phyloP scores from a whole-genome alignment of 306 rosid genomes.

The Quercus robur region DNA sequence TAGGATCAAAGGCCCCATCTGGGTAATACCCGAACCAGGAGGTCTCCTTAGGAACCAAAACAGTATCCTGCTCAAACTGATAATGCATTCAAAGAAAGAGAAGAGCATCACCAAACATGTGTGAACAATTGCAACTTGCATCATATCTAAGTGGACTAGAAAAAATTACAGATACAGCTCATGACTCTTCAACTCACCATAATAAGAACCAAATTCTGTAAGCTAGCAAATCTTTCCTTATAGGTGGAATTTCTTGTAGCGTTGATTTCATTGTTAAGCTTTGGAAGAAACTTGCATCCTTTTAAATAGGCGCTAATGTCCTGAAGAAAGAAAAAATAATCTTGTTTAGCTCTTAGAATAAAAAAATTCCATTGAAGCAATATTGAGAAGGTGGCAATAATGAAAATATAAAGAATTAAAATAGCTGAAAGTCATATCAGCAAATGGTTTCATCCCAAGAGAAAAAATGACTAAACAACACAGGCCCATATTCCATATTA shows the following conservation, averaged over 20 bases:
- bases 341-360: not conserved
- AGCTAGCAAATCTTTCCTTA: conserved; percentile 68
- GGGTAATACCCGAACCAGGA: conserved; percentile 77
- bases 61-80: conserved; percentile 58
- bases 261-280: conserved; percentile 68
- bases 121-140: not conserved
- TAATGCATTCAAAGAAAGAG: conserved; percentile 6
- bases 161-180: conserved; percentile 12
- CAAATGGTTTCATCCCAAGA: not conserved
- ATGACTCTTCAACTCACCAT: conserved; percentile 58
- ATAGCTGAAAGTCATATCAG: not conserved
- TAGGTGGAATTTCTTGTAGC: conserved; percentile 51
- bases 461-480: conserved; percentile 1
- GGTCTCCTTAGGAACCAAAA: conserved; percentile 68
- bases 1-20: conserved; percentile 50
- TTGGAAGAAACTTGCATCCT: conserved; percentile 78
- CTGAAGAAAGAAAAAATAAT: conserved; percentile 34
- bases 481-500: not conserved
- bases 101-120: not conserved
- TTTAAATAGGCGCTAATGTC: conserved; percentile 45
- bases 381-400: not conserved
- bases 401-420: not conserved
- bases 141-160: not conserved
- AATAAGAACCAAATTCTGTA: conserved; percentile 65
- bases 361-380: not conserved